Percentiles rank a stretch among this genome's conserved stretches.
These are phyloP conservation scores for Melaleuca alternifolia DNA, from an alignment of 345 rosid species.

Conservation along the genomic window DNA sequence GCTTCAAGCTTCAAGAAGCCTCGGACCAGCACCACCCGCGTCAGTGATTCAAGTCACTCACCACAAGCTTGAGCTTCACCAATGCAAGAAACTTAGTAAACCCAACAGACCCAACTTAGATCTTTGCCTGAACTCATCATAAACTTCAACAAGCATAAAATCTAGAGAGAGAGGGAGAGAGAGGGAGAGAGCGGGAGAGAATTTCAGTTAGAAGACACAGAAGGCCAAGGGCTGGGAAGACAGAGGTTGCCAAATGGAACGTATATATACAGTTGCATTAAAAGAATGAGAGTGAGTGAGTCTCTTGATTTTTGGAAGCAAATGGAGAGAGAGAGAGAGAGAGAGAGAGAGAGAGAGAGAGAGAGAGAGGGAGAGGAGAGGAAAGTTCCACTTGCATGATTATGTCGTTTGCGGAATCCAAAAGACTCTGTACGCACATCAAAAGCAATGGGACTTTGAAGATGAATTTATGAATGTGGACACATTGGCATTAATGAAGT, in stretches of 20 bases:
- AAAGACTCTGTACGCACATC: not conserved
- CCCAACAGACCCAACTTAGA: not conserved
- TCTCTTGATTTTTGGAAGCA: not conserved
- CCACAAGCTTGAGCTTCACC: not conserved
- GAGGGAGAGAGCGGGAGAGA: not conserved
- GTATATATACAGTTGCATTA: not conserved
- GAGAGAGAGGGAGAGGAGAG: not conserved
- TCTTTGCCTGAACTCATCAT: not conserved
- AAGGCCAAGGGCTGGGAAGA: not conserved
- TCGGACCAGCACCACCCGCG: not conserved
- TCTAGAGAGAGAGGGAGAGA: no score
- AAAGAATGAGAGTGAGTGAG: not conserved
- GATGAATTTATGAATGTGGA: not conserved
- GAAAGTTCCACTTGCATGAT: not conserved
- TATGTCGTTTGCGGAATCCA: conserved; percentile 6
- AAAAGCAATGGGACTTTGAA: not conserved
- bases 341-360: not conserved
- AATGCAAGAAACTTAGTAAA: not conserved
- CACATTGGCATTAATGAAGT: not conserved
- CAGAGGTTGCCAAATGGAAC: not conserved
- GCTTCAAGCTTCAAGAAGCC: not conserved
- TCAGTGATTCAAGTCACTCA: not conserved
- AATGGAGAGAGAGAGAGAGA: not conserved
- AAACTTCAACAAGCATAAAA: not conserved
- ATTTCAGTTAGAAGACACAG: not conserved